Evolutionary conservation across 225 moss, liverwort and hornwort genomes (phyloP).

Genomic region (Takakia lepidozioides): DNA sequence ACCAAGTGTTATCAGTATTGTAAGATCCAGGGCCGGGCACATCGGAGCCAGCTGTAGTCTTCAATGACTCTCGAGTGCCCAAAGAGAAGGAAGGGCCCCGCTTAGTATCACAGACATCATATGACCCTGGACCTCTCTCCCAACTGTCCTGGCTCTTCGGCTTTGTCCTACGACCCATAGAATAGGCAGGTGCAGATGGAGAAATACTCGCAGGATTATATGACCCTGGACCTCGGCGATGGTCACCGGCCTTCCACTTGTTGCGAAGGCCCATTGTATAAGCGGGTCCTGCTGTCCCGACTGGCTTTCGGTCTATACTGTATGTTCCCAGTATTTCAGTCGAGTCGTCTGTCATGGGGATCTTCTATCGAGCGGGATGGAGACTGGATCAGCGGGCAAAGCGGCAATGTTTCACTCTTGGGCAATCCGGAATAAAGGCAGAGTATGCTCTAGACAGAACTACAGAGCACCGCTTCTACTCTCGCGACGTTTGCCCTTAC

Average conservation of each 20-base stretch:
- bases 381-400: no score
- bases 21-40: constrained; percentile 38
- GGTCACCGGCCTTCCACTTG: constrained; percentile 4
- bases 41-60: constrained; percentile 4
- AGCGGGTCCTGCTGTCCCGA: not conserved
- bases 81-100: constrained; percentile 32
- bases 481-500: no score
- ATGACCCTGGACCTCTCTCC: constrained; percentile 11
- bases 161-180: constrained; percentile 17
- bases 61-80: constrained; percentile 17
- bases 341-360: no score
- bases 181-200: constrained; percentile 6
- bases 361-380: no score
- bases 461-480: no score
- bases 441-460: no score
- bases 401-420: no score
- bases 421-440: no score
- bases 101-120: constrained; percentile 15
- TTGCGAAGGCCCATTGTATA: not conserved
- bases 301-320: no score
- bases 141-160: constrained; percentile 10
- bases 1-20: constrained; percentile 12
- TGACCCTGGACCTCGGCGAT: constrained; percentile 3
- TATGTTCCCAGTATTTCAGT: no score
- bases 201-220: constrained; percentile 1